phyloP scores from a whole-genome alignment of 139 green algal genomes.

The Coccomyxa sp. region DNA sequence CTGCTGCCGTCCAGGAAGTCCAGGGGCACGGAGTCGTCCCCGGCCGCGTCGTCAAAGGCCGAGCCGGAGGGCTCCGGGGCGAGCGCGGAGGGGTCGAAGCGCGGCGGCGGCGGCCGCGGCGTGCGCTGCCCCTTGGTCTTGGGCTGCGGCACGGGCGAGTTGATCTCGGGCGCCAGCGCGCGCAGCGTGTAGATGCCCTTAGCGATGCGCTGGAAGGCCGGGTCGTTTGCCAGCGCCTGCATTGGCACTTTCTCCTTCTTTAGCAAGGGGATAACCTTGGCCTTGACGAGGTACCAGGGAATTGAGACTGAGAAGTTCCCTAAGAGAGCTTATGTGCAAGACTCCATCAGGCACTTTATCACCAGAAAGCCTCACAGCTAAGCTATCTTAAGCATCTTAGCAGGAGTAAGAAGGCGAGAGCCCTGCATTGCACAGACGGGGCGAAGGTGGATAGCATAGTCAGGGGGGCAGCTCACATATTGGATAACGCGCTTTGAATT shows the following conservation, averaged over 20 bases:
- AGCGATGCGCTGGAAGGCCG: constrained; percentile 10
- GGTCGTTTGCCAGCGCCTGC: constrained; percentile 22
- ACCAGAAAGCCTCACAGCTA: too few species aligned
- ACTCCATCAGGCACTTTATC: too few species aligned
- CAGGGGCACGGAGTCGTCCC: not conserved
- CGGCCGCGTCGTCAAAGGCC: not conserved
- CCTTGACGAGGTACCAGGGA: too few species aligned
- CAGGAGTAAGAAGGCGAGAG: too few species aligned
- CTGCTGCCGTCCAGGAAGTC: not conserved
- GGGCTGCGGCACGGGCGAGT: not conserved
- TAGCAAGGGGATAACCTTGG: too few species aligned
- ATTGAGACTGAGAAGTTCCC: too few species aligned
- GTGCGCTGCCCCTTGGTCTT: not conserved
- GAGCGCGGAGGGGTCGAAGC: not conserved
- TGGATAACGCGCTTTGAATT: constrained; percentile 20
- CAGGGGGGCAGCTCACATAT: constrained; percentile 3
- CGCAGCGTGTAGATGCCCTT: constrained; percentile 24
- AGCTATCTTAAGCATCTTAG: too few species aligned
- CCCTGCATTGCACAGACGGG: too few species aligned
- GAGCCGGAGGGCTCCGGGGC: too few species aligned
- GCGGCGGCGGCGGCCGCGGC: constrained; percentile 1
- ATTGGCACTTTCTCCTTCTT: too few species aligned
- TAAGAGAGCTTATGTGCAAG: too few species aligned
- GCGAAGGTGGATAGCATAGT: too few species aligned
- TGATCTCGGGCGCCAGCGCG: constrained; percentile 6